phyloP scores from a whole-genome alignment of 179 eudicot species.

The Vitellaria paradoxa region DNA sequence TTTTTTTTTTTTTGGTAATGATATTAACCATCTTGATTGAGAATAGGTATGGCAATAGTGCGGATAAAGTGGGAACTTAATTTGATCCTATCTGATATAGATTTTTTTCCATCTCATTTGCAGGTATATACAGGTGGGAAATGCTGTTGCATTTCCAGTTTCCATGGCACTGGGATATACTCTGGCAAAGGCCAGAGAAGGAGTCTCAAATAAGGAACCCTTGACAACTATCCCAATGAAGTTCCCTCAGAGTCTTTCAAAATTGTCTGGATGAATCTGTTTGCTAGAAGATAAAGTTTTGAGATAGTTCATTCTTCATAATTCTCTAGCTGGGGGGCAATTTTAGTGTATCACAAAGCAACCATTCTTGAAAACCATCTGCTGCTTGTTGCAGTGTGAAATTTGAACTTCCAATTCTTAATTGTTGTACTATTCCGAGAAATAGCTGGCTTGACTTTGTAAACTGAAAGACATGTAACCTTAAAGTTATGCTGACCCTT shows the following conservation, averaged over 20 bases:
- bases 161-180: constrained; percentile 49
- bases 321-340: background rate
- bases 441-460: background rate
- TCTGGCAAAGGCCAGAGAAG: constrained; percentile 37
- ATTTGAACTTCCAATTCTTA: background rate
- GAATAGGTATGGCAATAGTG: too few species aligned
- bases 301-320: background rate
- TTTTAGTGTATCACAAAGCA: background rate
- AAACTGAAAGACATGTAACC: background rate
- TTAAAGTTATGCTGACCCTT: too few species aligned
- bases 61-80: too few species aligned
- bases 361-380: background rate
- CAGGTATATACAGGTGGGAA: constrained; percentile 67
- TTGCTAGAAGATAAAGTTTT: background rate
- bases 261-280: background rate
- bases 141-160: constrained; percentile 68
- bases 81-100: too few species aligned
- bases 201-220: constrained; percentile 12
- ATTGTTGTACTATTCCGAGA: background rate
- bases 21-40: too few species aligned
- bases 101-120: background rate
- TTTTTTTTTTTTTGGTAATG: too few species aligned
- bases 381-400: background rate
- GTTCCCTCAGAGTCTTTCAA: constrained; percentile 3
- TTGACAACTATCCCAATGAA: background rate